phyloP scores from a whole-genome alignment of 805 yeast species.

The Hanseniaspora pseudoguilliermondii region DNA sequence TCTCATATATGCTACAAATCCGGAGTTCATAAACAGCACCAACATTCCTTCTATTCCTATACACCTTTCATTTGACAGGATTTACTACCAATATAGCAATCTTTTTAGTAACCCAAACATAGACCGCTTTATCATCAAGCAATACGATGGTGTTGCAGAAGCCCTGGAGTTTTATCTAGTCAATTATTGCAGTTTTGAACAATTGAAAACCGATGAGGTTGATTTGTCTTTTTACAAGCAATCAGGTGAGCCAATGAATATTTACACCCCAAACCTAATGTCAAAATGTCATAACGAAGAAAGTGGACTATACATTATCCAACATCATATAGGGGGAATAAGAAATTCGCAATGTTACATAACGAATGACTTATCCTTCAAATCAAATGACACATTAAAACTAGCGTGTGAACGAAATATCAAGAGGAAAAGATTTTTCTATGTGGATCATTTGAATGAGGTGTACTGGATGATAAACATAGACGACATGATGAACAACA shows the following conservation, averaged over 20 bases:
- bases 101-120: slow-evolving; percentile 5
- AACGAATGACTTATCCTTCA: slow-evolving; percentile 9
- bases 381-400: not conserved
- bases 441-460: slow-evolving; percentile 2
- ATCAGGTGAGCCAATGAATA: not conserved
- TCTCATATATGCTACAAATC: slow-evolving; percentile 6
- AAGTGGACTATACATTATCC: not conserved
- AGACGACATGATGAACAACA: not conserved
- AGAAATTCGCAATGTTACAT: slow-evolving; percentile 11
- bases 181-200: slow-evolving; percentile 1
- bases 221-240: not conserved
- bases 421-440: slow-evolving; percentile 4
- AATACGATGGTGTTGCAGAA: not conserved
- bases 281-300: not conserved
- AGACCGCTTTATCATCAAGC: slow-evolving; percentile 4
- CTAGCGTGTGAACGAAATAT: not conserved
- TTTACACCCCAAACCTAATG: slow-evolving; percentile 5
- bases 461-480: slow-evolving; percentile 5
- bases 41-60: not conserved
- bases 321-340: slow-evolving; percentile 12
- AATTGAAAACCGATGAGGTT: not conserved
- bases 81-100: slow-evolving; percentile 8
- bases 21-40: not conserved
- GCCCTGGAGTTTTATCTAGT: slow-evolving; percentile 9
- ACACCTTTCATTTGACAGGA: slow-evolving; percentile 5